Conservation (phyloP, 2,329 filamentous ascomycete genomes). For the Clathrospora elynae region DNA sequence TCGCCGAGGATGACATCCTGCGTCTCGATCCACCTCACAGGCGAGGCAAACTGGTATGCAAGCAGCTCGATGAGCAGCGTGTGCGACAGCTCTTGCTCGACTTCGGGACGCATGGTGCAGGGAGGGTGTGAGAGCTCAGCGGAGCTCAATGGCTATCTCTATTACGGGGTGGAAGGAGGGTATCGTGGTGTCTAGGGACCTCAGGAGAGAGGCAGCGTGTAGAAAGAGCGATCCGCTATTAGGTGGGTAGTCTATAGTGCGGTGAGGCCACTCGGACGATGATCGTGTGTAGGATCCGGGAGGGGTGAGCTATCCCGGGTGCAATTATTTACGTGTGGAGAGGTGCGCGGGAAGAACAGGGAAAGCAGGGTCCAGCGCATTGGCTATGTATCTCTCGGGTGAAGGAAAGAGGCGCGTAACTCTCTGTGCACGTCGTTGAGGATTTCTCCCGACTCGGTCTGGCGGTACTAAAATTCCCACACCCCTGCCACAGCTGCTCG, state of each 20-base stretch:
- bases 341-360: conserved; percentile 26
- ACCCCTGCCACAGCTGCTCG: conserved; percentile 36
- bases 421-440: conserved; percentile 36
- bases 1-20: conserved; percentile 99
- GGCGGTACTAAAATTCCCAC: conserved; percentile 35
- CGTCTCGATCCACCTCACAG: conserved; percentile 99
- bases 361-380: conserved; percentile 38
- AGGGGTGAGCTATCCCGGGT: conserved; percentile 16
- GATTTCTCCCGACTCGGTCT: conserved; percentile 35
- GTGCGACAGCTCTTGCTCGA: conserved; percentile 98
- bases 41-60: conserved; percentile 98
- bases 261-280: conserved; percentile 15
- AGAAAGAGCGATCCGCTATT: conserved; percentile 20
- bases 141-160: conserved; percentile 37
- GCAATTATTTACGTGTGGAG: conserved; percentile 15
- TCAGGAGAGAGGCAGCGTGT: conserved; percentile 22
- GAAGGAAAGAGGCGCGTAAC: conserved; percentile 25
- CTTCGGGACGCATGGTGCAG: conserved; percentile 86
- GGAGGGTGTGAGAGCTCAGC: conserved; percentile 28
- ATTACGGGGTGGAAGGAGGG: conserved; percentile 28
- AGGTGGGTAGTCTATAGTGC: conserved; percentile 16
- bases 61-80: conserved; percentile 98
- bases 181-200: conserved; percentile 24
- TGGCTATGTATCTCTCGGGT: conserved; percentile 39
- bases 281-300: conserved; percentile 18